Percentiles rank a stretch among this genome's conserved stretches.
These are phyloP conservation scores for Boeremia exigua DNA, from an alignment of 2,329 filamentous ascomycete genomes.

Conservation along the genomic window DNA sequence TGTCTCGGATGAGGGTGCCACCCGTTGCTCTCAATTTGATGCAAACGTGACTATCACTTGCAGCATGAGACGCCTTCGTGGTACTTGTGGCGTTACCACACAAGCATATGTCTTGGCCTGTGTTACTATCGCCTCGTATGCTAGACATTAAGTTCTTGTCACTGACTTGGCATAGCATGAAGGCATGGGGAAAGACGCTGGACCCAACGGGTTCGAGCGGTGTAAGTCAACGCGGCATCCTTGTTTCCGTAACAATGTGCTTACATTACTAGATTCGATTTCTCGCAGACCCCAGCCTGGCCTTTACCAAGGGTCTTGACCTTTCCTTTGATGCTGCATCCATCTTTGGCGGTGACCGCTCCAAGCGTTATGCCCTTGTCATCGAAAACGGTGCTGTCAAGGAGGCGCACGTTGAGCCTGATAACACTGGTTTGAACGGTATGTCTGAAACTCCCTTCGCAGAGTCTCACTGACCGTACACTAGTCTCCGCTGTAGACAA, in stretches of 20 bases:
- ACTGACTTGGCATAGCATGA: slow-evolving; percentile 67
- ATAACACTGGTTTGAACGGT: slow-evolving; percentile 84
- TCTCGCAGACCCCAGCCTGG: slow-evolving; percentile 78
- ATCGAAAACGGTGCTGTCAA: slow-evolving; percentile 86
- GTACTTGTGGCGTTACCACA: slow-evolving; percentile 11
- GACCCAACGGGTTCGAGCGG: slow-evolving; percentile 77
- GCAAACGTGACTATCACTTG: slow-evolving; percentile 20
- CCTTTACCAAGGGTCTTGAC: slow-evolving; percentile 84
- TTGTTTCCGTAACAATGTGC: background rate
- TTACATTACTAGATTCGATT: slow-evolving; percentile 75
- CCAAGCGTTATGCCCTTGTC: slow-evolving; percentile 87
- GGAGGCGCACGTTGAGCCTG: slow-evolving; percentile 81
- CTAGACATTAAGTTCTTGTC: background rate
- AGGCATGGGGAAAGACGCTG: slow-evolving; percentile 81
- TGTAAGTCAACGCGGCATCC: slow-evolving; percentile 60
- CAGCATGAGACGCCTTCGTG: slow-evolving; percentile 15
- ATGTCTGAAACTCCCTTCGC: slow-evolving; percentile 37
- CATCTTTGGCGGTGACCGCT: slow-evolving; percentile 81
- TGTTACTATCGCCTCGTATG: slow-evolving; percentile 1
- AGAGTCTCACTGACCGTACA: background rate
- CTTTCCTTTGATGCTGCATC: slow-evolving; percentile 79
- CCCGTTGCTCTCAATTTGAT: slow-evolving; percentile 13
- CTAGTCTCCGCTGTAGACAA: slow-evolving; percentile 44
- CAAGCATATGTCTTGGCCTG: slow-evolving; percentile 14
- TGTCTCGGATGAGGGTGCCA: slow-evolving; percentile 20